Evolutionary conservation across 192 early-diverging fungal genomes (phyloP), one percentile per base, ranked within the genome.

Genomic region (Entrophospora sp.): DNA sequence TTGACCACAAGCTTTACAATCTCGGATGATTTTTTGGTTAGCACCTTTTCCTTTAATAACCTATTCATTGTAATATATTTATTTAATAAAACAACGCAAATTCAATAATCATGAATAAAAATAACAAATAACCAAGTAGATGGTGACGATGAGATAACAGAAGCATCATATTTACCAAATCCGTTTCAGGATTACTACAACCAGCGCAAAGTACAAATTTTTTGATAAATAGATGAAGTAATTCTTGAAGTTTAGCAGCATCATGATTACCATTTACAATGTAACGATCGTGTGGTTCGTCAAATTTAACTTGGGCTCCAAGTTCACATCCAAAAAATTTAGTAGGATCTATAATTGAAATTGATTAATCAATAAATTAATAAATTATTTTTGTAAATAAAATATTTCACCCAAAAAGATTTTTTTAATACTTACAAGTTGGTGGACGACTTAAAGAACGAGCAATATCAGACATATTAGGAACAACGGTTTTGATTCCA

Each of bases 401-500:
- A n/a, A n/a, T n/a, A n/a, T n/a, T n/a, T n/a, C n/a, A n/a, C n/a
- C n/a, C n/a, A n/a, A n/a, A n/a, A n/a, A n/a, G n/a, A n/a, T n/a
- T n/a, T n/a, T n/a, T n/a, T 13, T 1, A 56, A 18, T 24, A 73
- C 74, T 61, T 83, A 83, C 89, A 98, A 27, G 88, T 72, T 14
- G 91, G 87, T 28, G 95, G 95, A 42, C 96, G 86, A 69, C 79
- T 79, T 27, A 99, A 80, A 18, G 95, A 84, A 64, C 89, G 89
- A 18, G 93, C 89, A 66, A 99, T 87, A 60, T 97, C 93, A 32
- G 85, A 66, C 89, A 99, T 97, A 85, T 99, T 99, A 60, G 91
- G 89, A 67, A 99, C 81, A 46, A 96, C 92, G 6, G 96, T 99
- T 78, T 99, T 99, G 78, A 99, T 97, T 63, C 95, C 95, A 81